Evolutionary conservation across 75 land plant species (phyloP), one percentile per base, ranked within the genome.

Genomic region (Selaginella moellendorffii): DNA sequence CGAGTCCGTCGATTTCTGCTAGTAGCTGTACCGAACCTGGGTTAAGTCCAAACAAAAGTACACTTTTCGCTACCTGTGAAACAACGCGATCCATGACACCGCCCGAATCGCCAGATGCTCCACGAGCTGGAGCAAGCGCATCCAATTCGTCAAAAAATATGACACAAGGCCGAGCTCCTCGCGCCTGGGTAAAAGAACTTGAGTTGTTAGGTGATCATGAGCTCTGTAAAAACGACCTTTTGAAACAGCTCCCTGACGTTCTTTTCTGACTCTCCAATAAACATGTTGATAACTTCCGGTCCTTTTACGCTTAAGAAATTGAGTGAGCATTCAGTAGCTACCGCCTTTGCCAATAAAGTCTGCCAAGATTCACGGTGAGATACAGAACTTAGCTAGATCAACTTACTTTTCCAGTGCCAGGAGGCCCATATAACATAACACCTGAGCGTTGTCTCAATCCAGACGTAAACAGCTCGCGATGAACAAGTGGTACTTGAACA

Each of bases 1-100:
- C 80, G n/a, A 91, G 68, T 24, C 97, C 97, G 81, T 91, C 97
- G 62, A 91, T 91, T 68, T 91, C 97, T 60, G 97, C 97, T 61
- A 91, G 86, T 95, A 91, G 84, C 95, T 88, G 67, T 30, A 1
- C 64, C 31, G 66, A 19, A 52, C 18, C 30, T 53, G 29, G 1
- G 17, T 56, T 56, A 29, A 5, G 46, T 36, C 5, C 46, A 36
- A 5, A 36, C 46, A 36, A 5, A 36, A 5, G 46, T 24, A 17
- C 65, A 19, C 14, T 29, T 51, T 20, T 64, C 24, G 61, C 14
- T 21, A 88, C 95, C 84, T 91, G 97, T 63, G 97, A 91, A 69
- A 91, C 97, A 19, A 91, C 97, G 72, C 97, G 73, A 60, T 91
- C 97, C 97, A 91, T 91, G 46, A 91, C 97, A 65, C 97, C 97